Percentiles rank a stretch among this genome's conserved stretches.
Evolutionary conservation across 345 rosid genomes (phyloP).

Genomic region (Eucalyptus pauciflora): DNA sequence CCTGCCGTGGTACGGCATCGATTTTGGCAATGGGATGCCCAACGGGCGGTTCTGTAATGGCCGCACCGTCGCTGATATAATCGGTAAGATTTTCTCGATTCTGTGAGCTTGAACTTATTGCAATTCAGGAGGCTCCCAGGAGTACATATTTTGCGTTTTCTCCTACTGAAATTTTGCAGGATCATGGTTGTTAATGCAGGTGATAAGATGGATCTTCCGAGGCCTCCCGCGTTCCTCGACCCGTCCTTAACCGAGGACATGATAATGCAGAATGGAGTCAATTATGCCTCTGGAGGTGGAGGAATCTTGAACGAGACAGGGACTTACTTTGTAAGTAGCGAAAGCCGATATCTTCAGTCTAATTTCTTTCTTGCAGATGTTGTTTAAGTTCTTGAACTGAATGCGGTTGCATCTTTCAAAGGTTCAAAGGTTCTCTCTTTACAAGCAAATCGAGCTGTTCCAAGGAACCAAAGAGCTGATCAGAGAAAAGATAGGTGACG

Average conservation of each 20-base stretch:
- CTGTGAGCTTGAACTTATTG: background rate
- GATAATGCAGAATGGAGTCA: conserved; percentile 71
- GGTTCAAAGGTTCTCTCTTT: conserved; percentile 69
- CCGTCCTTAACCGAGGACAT: conserved; percentile 64
- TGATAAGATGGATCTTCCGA: conserved; percentile 61
- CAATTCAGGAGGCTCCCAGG: background rate
- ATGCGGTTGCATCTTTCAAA: conserved; percentile 2
- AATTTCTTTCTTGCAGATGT: background rate
- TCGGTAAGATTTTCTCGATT: conserved; percentile 22
- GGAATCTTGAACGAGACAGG: conserved; percentile 94
- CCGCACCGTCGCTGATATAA: conserved; percentile 89
- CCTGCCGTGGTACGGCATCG: conserved; percentile 84
- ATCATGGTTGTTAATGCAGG: conserved; percentile 19
- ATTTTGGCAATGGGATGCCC: conserved; percentile 84
- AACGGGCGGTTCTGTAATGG: conserved; percentile 95
- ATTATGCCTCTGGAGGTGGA: conserved; percentile 93
- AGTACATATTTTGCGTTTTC: background rate
- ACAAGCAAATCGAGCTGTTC: conserved; percentile 76
- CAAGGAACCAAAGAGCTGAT: conserved; percentile 48
- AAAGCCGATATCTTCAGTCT: background rate
- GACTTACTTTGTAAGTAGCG: conserved; percentile 55
- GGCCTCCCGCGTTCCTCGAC: conserved; percentile 83
- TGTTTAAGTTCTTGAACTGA: background rate
- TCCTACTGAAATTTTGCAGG: background rate
- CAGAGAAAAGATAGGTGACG: conserved; percentile 31